These are phyloP conservation scores for Suillus subluteus DNA, from an alignment of 768 basidiomycete species.

Conservation along the genomic window DNA sequence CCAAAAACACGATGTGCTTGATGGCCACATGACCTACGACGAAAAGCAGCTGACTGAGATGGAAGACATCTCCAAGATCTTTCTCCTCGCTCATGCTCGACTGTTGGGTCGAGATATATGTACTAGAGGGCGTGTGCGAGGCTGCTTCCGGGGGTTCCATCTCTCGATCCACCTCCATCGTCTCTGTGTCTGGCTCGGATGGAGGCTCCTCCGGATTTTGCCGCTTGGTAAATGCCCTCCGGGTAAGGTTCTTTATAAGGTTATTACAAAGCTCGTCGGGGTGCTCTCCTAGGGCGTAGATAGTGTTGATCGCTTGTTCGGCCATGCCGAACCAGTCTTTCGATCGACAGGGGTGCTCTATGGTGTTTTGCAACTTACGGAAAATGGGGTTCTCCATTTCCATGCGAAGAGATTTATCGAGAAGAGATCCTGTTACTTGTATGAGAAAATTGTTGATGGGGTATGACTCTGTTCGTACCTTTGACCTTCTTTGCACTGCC, in stretches of 20 bases:
- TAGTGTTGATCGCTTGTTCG: conserved; percentile 95
- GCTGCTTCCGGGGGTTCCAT: conserved; percentile 33
- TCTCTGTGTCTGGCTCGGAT: conserved; percentile 45
- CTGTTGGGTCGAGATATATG: conserved; percentile 14
- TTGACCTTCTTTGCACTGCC: conserved; percentile 98
- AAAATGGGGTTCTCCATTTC: conserved; percentile 90
- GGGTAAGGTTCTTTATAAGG: conserved; percentile 82
- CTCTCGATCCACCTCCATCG: conserved; percentile 59
- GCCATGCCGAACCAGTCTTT: conserved; percentile 98
- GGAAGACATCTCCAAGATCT: conserved; percentile 81
- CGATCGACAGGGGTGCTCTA: conserved; percentile 78
- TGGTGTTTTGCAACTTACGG: conserved; percentile 75
- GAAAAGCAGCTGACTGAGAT: conserved; percentile 92
- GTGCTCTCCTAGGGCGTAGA: conserved; percentile 92
- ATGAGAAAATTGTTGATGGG: background rate
- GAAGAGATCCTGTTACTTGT: conserved; percentile 67
- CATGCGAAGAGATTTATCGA: conserved; percentile 83
- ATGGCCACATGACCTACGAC: conserved; percentile 96
- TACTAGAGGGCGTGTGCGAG: conserved; percentile 22
- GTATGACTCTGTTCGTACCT: conserved; percentile 49
- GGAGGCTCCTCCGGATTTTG: conserved; percentile 17
- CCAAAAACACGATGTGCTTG: conserved; percentile 96
- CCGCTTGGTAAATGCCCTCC: conserved; percentile 60
- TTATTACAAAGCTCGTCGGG: conserved; percentile 83
- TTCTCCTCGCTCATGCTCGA: conserved; percentile 33